Conservation (phyloP, 129 eudicot species). For the Logfia minima region DNA sequence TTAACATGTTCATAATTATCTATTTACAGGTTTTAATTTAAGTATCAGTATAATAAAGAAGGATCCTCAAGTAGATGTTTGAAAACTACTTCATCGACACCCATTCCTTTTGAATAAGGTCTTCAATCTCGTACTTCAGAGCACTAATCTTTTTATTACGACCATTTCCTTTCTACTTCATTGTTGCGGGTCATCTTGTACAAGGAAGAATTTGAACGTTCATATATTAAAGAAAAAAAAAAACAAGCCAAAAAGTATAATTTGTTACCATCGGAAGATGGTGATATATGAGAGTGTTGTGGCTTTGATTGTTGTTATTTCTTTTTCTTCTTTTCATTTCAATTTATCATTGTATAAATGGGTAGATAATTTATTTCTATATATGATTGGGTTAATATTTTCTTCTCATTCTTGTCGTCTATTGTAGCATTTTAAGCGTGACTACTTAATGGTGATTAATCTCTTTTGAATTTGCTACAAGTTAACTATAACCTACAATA, state of each 20-base stretch:
- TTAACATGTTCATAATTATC: not conserved
- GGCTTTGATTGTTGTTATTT: not conserved
- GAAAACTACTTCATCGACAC: conserved; percentile 21
- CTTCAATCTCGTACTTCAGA: conserved; percentile 23
- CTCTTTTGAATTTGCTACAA: too few species aligned
- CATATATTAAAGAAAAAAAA: not conserved
- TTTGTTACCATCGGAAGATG: conserved; percentile 6
- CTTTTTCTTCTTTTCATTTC: not conserved
- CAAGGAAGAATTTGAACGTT: not conserved
- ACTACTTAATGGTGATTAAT: not conserved
- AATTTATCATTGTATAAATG: conserved; percentile 16
- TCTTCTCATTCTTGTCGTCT: not conserved
- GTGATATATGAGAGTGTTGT: conserved; percentile 23
- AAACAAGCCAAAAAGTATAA: not conserved
- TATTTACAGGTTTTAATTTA: conserved; percentile 29
- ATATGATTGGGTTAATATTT: conserved; percentile 1
- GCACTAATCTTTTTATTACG: conserved; percentile 5
- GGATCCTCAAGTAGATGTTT: conserved; percentile 35
- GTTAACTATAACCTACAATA: too few species aligned
- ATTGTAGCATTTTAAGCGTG: not conserved
- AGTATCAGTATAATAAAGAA: conserved; percentile 29
- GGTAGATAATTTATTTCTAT: conserved; percentile 7
- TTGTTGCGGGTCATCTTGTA: not conserved
- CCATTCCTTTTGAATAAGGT: conserved; percentile 36
- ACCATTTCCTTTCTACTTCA: conserved; percentile 29